Conservation (phyloP, 1,284 basidiomycete genomes). For the Anthracocystis setariae region DNA sequence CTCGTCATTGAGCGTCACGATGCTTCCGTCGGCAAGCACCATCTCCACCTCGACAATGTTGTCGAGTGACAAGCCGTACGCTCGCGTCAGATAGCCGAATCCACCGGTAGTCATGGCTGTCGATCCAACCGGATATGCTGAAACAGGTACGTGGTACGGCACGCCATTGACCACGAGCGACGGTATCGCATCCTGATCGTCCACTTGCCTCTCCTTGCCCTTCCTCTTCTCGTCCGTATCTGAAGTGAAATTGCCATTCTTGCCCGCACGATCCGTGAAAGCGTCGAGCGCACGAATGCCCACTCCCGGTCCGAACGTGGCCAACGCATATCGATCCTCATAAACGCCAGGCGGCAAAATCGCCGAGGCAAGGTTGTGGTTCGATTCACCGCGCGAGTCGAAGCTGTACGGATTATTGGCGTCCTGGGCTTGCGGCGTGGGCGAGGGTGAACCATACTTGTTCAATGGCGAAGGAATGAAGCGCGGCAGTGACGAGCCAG, state of each 20-base stretch:
- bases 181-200: slow-evolving; percentile 11
- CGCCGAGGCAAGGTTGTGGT: slow-evolving; percentile 22
- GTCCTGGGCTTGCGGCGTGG: slow-evolving; percentile 17
- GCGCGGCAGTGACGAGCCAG: slow-evolving; percentile 24
- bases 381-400: slow-evolving; percentile 17
- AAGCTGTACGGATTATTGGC: slow-evolving; percentile 31
- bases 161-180: slow-evolving; percentile 47
- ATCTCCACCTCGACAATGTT: slow-evolving; percentile 60
- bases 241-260: slow-evolving; percentile 40
- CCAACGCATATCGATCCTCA: slow-evolving; percentile 47
- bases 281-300: slow-evolving; percentile 52
- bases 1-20: slow-evolving; percentile 54
- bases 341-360: slow-evolving; percentile 53
- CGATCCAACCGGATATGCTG: slow-evolving; percentile 75
- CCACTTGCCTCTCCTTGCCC: slow-evolving; percentile 31
- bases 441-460: slow-evolving; percentile 33
- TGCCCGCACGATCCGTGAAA: slow-evolving; percentile 55
- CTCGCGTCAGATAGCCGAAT: slow-evolving; percentile 85
- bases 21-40: slow-evolving; percentile 62
- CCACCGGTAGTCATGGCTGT: slow-evolving; percentile 85
- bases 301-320: slow-evolving; percentile 54
- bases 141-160: slow-evolving; percentile 59
- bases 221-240: slow-evolving; percentile 24
- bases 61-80: slow-evolving; percentile 75
- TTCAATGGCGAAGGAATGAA: slow-evolving; percentile 45